Evolutionary conservation across 805 yeast genomes (phyloP).

Genomic region (Candida nitratophila): DNA sequence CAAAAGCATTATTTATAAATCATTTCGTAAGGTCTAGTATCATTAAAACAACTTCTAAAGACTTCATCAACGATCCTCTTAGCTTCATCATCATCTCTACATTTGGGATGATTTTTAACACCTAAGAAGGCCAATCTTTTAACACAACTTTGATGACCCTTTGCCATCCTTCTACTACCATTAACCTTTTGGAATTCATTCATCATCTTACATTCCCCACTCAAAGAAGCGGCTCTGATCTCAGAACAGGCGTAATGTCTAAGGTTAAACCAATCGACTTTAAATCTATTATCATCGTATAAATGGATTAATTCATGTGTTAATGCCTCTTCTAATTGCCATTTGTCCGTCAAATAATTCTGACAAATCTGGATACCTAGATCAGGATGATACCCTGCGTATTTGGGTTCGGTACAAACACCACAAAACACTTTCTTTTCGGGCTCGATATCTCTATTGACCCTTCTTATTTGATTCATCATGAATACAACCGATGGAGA

Average conservation of each 20-base stretch:
- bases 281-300: constrained; percentile 82
- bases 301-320: constrained; percentile 93
- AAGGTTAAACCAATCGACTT: constrained; percentile 78
- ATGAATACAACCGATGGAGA: constrained; percentile 85
- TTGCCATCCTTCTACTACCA: constrained; percentile 28
- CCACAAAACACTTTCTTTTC: constrained; percentile 61
- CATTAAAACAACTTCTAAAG: constrained; percentile 88
- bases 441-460: constrained; percentile 42
- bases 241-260: constrained; percentile 97
- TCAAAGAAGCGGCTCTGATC: constrained; percentile 83
- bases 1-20: constrained; percentile 59
- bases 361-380: constrained; percentile 83
- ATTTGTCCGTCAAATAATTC: constrained; percentile 63
- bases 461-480: constrained; percentile 72
- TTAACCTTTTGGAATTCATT: constrained; percentile 55
- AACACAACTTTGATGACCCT: constrained; percentile 89
- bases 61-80: constrained; percentile 75
- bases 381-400: constrained; percentile 93
- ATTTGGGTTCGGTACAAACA: constrained; percentile 71
- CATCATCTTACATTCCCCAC: constrained; percentile 92
- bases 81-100: constrained; percentile 69
- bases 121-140: constrained; percentile 81
- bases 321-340: constrained; percentile 84
- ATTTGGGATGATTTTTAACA: constrained; percentile 80
- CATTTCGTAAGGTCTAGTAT: constrained; percentile 92